Evolutionary conservation across 2,329 filamentous ascomycete species (phyloP).

Genomic region (Beauveria caledonica): DNA sequence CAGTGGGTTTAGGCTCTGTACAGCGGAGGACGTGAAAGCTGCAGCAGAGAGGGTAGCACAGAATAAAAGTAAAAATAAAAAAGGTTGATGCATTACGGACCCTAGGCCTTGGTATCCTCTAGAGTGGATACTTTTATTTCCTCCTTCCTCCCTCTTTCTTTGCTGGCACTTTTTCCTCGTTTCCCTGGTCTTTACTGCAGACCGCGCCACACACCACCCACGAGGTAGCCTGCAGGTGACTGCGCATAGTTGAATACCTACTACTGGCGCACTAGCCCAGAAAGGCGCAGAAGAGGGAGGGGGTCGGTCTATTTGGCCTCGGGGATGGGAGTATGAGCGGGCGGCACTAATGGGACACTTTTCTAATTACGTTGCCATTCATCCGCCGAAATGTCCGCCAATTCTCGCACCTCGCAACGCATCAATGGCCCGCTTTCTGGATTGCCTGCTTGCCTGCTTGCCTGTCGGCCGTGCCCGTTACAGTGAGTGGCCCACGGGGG

Average conservation of each 20-base stretch:
- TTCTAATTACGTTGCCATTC: too few species aligned
- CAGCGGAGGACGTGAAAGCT: background rate
- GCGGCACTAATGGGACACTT: too few species aligned
- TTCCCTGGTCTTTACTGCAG: background rate
- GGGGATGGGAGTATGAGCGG: too few species aligned
- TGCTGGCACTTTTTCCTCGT: background rate
- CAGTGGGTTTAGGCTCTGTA: background rate
- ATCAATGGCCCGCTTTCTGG: too few species aligned
- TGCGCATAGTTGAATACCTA: background rate
- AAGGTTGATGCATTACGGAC: background rate
- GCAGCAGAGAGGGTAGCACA: background rate
- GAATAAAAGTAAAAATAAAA: background rate
- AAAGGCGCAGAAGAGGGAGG: background rate
- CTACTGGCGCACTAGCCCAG: background rate
- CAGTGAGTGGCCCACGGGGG: too few species aligned
- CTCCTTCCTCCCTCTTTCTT: background rate
- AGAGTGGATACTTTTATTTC: background rate
- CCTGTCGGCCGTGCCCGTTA: too few species aligned
- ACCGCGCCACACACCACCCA: background rate
- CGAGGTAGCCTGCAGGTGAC: slow-evolving; percentile 2
- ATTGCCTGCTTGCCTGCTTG: too few species aligned
- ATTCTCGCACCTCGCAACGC: too few species aligned
- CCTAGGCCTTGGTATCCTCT: background rate
- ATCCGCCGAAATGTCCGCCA: too few species aligned
- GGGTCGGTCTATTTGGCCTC: background rate